These are phyloP conservation scores for Cucumis melo DNA, from an alignment of 306 rosid species.

Conservation along the genomic window DNA sequence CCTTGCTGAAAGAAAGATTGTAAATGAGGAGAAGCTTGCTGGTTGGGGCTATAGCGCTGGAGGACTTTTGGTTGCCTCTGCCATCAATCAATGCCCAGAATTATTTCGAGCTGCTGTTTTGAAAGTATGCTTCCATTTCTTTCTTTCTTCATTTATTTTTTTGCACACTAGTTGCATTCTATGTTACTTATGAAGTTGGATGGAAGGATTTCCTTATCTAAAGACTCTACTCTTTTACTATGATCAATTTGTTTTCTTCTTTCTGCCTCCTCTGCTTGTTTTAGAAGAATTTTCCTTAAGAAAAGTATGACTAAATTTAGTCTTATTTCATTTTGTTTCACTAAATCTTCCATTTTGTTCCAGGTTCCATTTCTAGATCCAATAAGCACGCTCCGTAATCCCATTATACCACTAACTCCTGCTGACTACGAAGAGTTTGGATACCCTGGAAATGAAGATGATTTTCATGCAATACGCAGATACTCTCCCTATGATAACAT, in stretches of 20 bases:
- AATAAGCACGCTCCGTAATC: slow-evolving; percentile 69
- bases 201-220: background rate
- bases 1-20: slow-evolving; percentile 48
- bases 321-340: background rate
- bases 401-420: slow-evolving; percentile 64
- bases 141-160: background rate
- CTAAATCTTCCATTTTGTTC: slow-evolving; percentile 18
- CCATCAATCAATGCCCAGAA: slow-evolving; percentile 63
- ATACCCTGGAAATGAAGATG: slow-evolving; percentile 61
- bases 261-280: background rate
- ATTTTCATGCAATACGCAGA: slow-evolving; percentile 64
- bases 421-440: slow-evolving; percentile 87
- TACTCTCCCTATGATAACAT: slow-evolving; percentile 89
- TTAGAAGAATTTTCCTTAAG: background rate
- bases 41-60: slow-evolving; percentile 88
- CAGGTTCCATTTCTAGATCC: slow-evolving; percentile 90
- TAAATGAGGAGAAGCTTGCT: slow-evolving; percentile 67
- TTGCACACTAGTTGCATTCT: background rate
- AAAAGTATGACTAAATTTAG: background rate
- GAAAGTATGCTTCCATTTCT: slow-evolving; percentile 32
- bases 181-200: background rate
- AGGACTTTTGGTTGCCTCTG: slow-evolving; percentile 87
- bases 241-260: background rate
- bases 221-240: background rate
- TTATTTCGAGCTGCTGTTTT: slow-evolving; percentile 72